Percentiles rank a stretch among this genome's conserved stretches.
Conservation (phyloP, 2,329 filamentous ascomycete species). For the Aotearoamyces nothofagi region DNA sequence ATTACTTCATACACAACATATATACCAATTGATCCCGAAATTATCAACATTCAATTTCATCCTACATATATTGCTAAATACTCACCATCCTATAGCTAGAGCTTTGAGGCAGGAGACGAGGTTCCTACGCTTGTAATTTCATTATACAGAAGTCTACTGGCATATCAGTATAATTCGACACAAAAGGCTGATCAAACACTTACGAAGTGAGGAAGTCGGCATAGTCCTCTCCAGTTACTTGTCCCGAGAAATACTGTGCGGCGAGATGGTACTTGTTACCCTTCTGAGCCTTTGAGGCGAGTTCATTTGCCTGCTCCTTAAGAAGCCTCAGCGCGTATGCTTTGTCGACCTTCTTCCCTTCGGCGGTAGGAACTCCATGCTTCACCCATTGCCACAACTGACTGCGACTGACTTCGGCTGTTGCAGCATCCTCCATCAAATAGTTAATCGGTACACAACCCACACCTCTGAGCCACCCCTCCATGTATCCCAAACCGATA, state of each 20-base stretch:
- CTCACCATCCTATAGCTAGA: constrained; percentile 13
- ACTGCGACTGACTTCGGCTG: constrained; percentile 83
- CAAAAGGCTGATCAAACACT: too few species aligned
- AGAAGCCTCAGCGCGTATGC: constrained; percentile 75
- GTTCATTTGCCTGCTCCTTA: constrained; percentile 66
- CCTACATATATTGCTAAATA: too few species aligned
- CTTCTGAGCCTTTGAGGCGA: constrained; percentile 60
- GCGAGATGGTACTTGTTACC: constrained; percentile 88
- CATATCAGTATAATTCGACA: constrained; percentile 10
- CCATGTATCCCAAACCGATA: constrained; percentile 96
- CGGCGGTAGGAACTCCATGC: constrained; percentile 58
- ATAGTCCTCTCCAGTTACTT: constrained; percentile 95
- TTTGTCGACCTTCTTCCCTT: constrained; percentile 90
- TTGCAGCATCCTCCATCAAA: constrained; percentile 96
- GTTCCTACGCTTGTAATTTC: constrained; percentile 64
- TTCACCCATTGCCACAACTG: constrained; percentile 96
- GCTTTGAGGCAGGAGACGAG: constrained; percentile 17
- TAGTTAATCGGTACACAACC: constrained; percentile 97
- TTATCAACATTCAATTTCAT: too few species aligned
- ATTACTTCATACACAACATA: too few species aligned
- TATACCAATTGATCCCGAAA: too few species aligned
- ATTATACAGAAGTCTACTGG: constrained; percentile 61
- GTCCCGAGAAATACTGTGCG: constrained; percentile 79
- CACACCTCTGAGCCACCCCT: constrained; percentile 89
- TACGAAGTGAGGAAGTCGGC: constrained; percentile 86